Percentiles rank a stretch among this genome's conserved stretches.
phyloP scores from a whole-genome alignment of 2,329 filamentous ascomycete species.

The Talaromyces sp. region DNA sequence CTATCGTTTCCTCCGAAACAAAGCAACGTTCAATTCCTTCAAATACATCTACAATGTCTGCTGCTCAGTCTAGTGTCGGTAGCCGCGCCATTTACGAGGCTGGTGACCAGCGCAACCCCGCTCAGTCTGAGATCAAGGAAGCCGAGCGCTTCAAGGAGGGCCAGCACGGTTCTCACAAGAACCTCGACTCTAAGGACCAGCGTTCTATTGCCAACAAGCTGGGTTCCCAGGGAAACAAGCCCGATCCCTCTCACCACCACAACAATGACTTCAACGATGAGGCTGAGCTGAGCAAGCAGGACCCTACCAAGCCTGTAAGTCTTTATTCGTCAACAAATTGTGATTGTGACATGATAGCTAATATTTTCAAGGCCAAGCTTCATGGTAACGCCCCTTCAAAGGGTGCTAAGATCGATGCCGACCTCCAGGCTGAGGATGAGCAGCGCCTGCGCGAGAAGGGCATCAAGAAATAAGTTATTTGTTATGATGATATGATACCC shows the following conservation, averaged over 20 bases:
- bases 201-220: constrained; percentile 50
- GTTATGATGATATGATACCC: constrained; percentile 12
- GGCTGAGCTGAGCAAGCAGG: constrained; percentile 43
- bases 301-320: constrained; percentile 48
- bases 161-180: constrained; percentile 67
- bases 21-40: background rate
- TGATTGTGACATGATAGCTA: background rate
- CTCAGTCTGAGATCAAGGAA: constrained; percentile 55
- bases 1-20: background rate
- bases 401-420: constrained; percentile 51
- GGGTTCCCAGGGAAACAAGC: constrained; percentile 37
- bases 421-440: constrained; percentile 48
- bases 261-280: constrained; percentile 35
- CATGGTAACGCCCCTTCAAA: constrained; percentile 52
- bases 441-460: constrained; percentile 49
- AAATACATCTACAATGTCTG: constrained; percentile 33
- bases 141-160: constrained; percentile 72
- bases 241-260: constrained; percentile 28
- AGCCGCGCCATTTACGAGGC: constrained; percentile 69
- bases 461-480: constrained; percentile 32
- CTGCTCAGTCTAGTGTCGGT: constrained; percentile 68
- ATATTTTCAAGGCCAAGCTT: constrained; percentile 39
- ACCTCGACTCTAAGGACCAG: constrained; percentile 66
- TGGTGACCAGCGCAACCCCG: constrained; percentile 72
- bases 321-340: background rate